Conservation (phyloP, 495 filamentous ascomycete genomes). For the Annulohypoxylon bovei region DNA sequence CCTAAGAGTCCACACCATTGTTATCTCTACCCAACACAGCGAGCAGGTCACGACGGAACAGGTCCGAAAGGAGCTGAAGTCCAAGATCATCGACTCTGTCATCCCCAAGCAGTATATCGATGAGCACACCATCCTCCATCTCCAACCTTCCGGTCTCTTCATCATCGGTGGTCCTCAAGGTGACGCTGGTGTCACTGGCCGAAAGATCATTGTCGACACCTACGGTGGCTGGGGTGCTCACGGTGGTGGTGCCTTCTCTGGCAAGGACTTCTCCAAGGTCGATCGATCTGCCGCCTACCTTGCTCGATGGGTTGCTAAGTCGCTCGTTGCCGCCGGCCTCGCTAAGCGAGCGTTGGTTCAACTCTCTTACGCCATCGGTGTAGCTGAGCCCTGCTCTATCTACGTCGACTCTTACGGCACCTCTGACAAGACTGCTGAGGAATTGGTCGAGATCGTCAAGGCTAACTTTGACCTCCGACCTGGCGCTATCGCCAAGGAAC, state of each 20-base stretch:
- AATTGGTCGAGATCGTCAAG: constrained; percentile 91
- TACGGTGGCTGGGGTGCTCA: constrained; percentile 99
- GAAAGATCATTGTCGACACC: constrained; percentile 99
- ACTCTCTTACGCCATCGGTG: constrained; percentile 99
- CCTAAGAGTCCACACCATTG: constrained; percentile 92
- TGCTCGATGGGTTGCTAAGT: constrained; percentile 98
- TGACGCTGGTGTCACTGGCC: constrained; percentile 97
- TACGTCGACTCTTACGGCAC: constrained; percentile 90
- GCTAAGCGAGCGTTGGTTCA: constrained; percentile 93
- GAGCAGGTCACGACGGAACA: constrained; percentile 89
- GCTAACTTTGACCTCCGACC: constrained; percentile 97
- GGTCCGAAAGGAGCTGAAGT: constrained; percentile 92
- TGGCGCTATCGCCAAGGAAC: constrained; percentile 97
- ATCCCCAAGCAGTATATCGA: constrained; percentile 93
- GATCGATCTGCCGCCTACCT: constrained; percentile 98
- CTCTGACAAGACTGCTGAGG: constrained; percentile 74
- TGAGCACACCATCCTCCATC: constrained; percentile 92
- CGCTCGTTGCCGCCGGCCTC: constrained; percentile 86
- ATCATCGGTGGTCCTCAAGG: constrained; percentile 99
- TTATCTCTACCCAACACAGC: constrained; percentile 94
- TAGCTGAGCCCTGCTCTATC: constrained; percentile 92
- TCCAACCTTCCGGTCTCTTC: constrained; percentile 98
- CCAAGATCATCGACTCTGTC: constrained; percentile 95
- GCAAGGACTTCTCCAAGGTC: constrained; percentile 99
- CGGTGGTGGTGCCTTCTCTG: constrained; percentile 99